phyloP scores from a whole-genome alignment of 2,329 filamentous ascomycete genomes.

The Beauveria asiatica region DNA sequence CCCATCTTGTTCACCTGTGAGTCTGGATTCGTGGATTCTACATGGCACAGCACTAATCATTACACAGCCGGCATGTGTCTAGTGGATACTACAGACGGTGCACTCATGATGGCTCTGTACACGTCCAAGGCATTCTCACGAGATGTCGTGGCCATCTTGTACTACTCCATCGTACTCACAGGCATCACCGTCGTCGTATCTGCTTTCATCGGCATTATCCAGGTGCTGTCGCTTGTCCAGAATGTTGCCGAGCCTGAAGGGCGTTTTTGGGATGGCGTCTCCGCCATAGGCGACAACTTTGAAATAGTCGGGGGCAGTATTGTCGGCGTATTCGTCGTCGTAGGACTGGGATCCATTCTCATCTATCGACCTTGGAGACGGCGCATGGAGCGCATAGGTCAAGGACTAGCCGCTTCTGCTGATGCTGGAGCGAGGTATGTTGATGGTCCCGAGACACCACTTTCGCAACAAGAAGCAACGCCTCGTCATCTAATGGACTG shows the following conservation, averaged over 20 bases:
- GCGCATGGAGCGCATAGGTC: slow-evolving; percentile 25
- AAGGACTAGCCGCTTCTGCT: slow-evolving; percentile 1
- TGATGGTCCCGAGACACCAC: slow-evolving; percentile 6
- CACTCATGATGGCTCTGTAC: slow-evolving; percentile 91
- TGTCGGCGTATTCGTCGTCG: slow-evolving; percentile 73
- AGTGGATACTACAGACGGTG: slow-evolving; percentile 84
- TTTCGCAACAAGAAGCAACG: not conserved
- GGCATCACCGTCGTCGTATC: slow-evolving; percentile 76
- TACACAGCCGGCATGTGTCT: slow-evolving; percentile 85
- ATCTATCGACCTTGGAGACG: slow-evolving; percentile 73
- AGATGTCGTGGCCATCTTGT: slow-evolving; percentile 81
- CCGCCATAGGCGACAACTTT: slow-evolving; percentile 67
- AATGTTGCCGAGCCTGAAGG: slow-evolving; percentile 67
- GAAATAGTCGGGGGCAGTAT: slow-evolving; percentile 82
- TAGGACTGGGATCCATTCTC: slow-evolving; percentile 64
- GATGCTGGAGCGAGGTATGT: slow-evolving; percentile 4
- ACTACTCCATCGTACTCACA: slow-evolving; percentile 86
- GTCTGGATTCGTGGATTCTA: slow-evolving; percentile 12
- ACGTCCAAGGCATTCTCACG: slow-evolving; percentile 69
- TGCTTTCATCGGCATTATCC: slow-evolving; percentile 76
- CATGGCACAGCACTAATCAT: not conserved
- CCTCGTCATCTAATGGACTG: slow-evolving; percentile 8
- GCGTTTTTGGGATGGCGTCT: slow-evolving; percentile 84
- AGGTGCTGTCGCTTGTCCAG: slow-evolving; percentile 69
- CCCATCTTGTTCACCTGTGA: slow-evolving; percentile 78